Conservation (phyloP, 2,329 filamentous ascomycete species). For the Fusarium hostae region DNA sequence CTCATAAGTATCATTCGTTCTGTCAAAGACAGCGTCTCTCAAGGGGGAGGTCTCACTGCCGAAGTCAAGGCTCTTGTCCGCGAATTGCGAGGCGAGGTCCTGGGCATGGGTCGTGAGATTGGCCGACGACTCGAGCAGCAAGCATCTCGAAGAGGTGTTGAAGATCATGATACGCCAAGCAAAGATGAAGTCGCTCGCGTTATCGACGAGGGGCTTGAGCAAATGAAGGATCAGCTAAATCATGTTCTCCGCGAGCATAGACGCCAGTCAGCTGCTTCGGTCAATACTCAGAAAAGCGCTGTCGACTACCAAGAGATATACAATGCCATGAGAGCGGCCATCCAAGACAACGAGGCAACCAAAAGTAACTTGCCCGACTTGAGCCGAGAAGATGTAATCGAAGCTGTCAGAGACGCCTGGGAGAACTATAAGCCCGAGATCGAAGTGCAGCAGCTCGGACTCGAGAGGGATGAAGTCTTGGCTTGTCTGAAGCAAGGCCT, state of each 20-base stretch:
- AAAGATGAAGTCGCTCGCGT: slow-evolving; percentile 79
- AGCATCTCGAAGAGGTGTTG: slow-evolving; percentile 59
- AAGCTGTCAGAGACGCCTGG: slow-evolving; percentile 89
- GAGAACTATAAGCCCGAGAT: slow-evolving; percentile 96
- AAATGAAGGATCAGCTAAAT: slow-evolving; percentile 87
- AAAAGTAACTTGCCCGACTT: slow-evolving; percentile 56
- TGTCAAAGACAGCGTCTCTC: slow-evolving; percentile 90
- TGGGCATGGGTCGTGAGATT: slow-evolving; percentile 93
- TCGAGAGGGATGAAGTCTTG: slow-evolving; percentile 91
- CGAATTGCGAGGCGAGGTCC: slow-evolving; percentile 89
- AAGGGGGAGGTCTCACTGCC: slow-evolving; percentile 88
- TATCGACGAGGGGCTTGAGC: slow-evolving; percentile 81
- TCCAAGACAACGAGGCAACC: slow-evolving; percentile 68
- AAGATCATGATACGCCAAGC: slow-evolving; percentile 62
- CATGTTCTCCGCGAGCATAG: slow-evolving; percentile 80
- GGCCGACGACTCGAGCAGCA: slow-evolving; percentile 83
- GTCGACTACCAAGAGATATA: slow-evolving; percentile 89
- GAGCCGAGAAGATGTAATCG: slow-evolving; percentile 84
- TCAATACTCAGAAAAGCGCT: slow-evolving; percentile 66
- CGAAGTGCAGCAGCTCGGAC: slow-evolving; percentile 86
- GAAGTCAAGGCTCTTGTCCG: slow-evolving; percentile 92
- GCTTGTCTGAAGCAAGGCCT: slow-evolving; percentile 88
- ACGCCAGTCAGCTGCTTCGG: slow-evolving; percentile 72
- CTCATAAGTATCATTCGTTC: slow-evolving; percentile 83
- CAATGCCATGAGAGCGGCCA: slow-evolving; percentile 81